These are phyloP conservation scores for Gastrodia elata DNA, from an alignment of 106 monocot species.

Conservation along the genomic window DNA sequence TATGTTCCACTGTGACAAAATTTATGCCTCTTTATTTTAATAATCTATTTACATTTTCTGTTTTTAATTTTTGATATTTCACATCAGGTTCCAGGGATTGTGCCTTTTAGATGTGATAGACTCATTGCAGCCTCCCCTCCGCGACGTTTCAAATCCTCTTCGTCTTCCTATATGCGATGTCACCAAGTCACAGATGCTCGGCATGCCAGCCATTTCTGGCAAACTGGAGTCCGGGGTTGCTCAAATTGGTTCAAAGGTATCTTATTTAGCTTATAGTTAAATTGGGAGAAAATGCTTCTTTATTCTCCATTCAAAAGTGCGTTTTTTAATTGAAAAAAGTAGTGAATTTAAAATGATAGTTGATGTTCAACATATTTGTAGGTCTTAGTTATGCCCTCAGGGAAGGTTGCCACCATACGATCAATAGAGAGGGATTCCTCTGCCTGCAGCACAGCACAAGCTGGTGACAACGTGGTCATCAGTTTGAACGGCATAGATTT, in stretches of 20 bases:
- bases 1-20: not conserved
- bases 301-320: not conserved
- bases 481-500: slow-evolving; percentile 53
- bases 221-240: slow-evolving; percentile 89
- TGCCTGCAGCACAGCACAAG: slow-evolving; percentile 49
- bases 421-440: slow-evolving; percentile 68
- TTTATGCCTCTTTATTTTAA: not conserved
- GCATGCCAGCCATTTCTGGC: slow-evolving; percentile 66
- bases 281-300: not conserved
- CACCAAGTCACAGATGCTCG: slow-evolving; percentile 46
- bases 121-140: slow-evolving; percentile 53
- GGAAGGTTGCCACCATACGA: slow-evolving; percentile 51
- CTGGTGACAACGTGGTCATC: slow-evolving; percentile 82
- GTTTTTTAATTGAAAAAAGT: not conserved
- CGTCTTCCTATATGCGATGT: slow-evolving; percentile 95
- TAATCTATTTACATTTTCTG: not conserved
- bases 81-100: slow-evolving; percentile 53
- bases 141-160: slow-evolving; percentile 77
- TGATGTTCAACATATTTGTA: slow-evolving; percentile 19
- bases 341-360: not conserved
- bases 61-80: not conserved
- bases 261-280: not conserved
- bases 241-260: slow-evolving; percentile 85
- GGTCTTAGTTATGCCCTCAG: slow-evolving; percentile 81
- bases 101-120: slow-evolving; percentile 83